A percentile compares a stretch with the other conserved stretches of the same genome.
Conservation (phyloP, 139 green algal species). For the Astrephomene gubernaculifera region DNA sequence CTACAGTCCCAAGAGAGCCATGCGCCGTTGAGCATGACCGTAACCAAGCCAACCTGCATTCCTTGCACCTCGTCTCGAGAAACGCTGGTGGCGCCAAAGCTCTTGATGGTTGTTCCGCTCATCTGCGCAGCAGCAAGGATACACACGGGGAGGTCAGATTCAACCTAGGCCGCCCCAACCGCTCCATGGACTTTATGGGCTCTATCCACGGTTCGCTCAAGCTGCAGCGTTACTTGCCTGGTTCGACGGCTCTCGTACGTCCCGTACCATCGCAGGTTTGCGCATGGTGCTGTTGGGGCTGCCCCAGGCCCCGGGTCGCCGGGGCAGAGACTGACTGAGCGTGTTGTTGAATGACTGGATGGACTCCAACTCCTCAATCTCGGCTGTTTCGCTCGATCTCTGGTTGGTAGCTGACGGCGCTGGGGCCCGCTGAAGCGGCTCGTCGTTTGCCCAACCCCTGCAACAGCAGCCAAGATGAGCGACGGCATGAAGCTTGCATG, state of each 20-base stretch:
- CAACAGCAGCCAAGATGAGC: too few relatives aligned
- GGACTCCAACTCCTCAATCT: constrained; percentile 17
- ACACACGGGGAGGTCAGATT: too few relatives aligned
- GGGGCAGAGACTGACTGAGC: constrained; percentile 13
- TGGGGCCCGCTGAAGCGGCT: constrained; percentile 16
- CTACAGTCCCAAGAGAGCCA: background rate
- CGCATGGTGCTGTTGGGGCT: background rate
- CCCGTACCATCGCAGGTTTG: background rate
- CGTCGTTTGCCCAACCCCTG: constrained; percentile 32
- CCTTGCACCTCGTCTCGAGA: constrained; percentile 24
- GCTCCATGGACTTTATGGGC: too few relatives aligned
- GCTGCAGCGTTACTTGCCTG: background rate
- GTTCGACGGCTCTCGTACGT: background rate
- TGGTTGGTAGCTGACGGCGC: background rate
- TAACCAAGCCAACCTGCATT: background rate
- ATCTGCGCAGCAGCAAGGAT: background rate
- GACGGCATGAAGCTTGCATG: too few relatives aligned
- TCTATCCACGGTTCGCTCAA: background rate
- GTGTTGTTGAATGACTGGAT: constrained; percentile 32
- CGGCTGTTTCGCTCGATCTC: background rate
- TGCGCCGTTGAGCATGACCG: too few relatives aligned
- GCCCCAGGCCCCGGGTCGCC: constrained; percentile 11
- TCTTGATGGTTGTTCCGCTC: constrained; percentile 19
- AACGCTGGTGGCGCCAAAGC: background rate
- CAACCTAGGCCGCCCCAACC: too few relatives aligned